Evolutionary conservation across 495 filamentous ascomycete genomes (phyloP).

Genomic region (Xylaria scruposa): DNA sequence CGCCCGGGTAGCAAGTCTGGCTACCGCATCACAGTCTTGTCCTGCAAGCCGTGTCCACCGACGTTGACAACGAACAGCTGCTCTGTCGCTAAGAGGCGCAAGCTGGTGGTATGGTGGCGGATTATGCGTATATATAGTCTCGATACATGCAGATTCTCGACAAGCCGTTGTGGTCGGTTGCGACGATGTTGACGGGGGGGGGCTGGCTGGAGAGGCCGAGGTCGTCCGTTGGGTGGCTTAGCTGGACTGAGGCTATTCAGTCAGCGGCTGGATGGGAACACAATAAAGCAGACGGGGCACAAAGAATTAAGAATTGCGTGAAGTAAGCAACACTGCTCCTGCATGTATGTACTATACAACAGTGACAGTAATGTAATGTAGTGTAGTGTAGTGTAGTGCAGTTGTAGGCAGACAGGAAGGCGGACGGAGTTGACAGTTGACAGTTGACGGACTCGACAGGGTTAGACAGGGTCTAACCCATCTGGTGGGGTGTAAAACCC

Average conservation of each 20-base stretch:
- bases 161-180: constrained; percentile 7
- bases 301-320: constrained; percentile 10
- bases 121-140: constrained; percentile 23
- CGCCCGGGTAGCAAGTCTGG: constrained; percentile 23
- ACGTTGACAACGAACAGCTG: constrained; percentile 19
- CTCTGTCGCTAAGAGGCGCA: constrained; percentile 21
- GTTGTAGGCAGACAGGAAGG: constrained; percentile 17
- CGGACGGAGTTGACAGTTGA: constrained; percentile 1
- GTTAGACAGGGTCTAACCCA: constrained; percentile 11
- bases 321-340: constrained; percentile 1
- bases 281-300: constrained; percentile 7
- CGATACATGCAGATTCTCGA: constrained; percentile 7
- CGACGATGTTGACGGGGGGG: constrained; percentile 11
- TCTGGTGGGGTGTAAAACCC: constrained; percentile 18
- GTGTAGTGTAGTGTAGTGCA: neutral
- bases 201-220: constrained; percentile 11
- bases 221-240: constrained; percentile 10
- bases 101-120: constrained; percentile 3
- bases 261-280: neutral
- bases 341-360: neutral
- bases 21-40: constrained; percentile 37
- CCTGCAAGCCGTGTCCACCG: constrained; percentile 39
- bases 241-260: constrained; percentile 12
- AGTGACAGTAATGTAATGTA: neutral
- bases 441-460: constrained; percentile 10